A percentile compares a stretch with the other conserved stretches of the same genome.
phyloP scores from a whole-genome alignment of 2,329 filamentous ascomycete genomes.

The Claviceps sorghi region DNA sequence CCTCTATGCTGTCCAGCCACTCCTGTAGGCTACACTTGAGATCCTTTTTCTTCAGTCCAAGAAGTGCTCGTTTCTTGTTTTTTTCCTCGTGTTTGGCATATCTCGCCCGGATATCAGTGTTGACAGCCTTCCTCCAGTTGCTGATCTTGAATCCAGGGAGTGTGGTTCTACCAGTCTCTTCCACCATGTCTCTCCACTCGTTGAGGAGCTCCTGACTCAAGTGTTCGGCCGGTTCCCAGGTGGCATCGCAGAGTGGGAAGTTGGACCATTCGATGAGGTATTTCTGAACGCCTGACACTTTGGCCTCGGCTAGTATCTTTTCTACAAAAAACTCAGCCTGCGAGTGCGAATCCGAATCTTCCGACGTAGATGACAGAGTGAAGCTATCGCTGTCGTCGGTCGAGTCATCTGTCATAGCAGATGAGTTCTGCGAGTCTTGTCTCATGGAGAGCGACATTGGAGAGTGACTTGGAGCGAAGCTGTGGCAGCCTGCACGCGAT shows the following conservation, averaged over 20 bases:
- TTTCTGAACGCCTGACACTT: slow-evolving; percentile 11
- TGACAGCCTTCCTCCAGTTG: slow-evolving; percentile 21
- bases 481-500: not conserved
- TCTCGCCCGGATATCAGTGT: slow-evolving; percentile 15
- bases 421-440: not conserved
- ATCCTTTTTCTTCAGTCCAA: slow-evolving; percentile 14
- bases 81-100: slow-evolving; percentile 25
- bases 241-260: slow-evolving; percentile 20
- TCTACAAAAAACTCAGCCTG: slow-evolving; percentile 36
- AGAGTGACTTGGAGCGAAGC: not conserved
- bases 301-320: slow-evolving; percentile 33
- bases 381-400: slow-evolving; percentile 12
- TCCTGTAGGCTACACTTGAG: slow-evolving; percentile 1
- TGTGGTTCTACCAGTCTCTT: slow-evolving; percentile 18
- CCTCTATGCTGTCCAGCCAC: slow-evolving; percentile 1
- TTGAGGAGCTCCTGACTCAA: slow-evolving; percentile 24
- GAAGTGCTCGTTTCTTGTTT: slow-evolving; percentile 27
- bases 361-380: slow-evolving; percentile 20
- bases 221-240: slow-evolving; percentile 37
- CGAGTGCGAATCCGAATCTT: slow-evolving; percentile 15
- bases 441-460: not conserved
- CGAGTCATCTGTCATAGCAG: not conserved
- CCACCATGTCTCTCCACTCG: slow-evolving; percentile 29
- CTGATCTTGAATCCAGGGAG: slow-evolving; percentile 23
- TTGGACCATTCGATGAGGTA: slow-evolving; percentile 26